phyloP scores from a whole-genome alignment of 2,329 filamentous ascomycete species.

The Cylindrodendrum hubeiense region DNA sequence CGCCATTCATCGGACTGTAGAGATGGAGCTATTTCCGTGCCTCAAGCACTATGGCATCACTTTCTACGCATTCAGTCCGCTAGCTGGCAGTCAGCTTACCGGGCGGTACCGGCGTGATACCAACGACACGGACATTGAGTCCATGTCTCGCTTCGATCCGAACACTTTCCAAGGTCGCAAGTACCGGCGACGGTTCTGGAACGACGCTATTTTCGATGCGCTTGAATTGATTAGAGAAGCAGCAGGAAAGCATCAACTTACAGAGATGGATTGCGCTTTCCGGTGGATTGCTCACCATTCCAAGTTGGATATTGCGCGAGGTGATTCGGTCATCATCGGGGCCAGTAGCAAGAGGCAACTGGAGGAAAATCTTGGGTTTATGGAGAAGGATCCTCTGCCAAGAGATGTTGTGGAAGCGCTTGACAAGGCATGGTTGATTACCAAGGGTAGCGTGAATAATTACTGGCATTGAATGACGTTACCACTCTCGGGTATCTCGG shows the following conservation, averaged over 20 bases:
- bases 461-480: conserved; percentile 48
- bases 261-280: conserved; percentile 75
- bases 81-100: conserved; percentile 77
- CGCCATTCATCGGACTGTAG: conserved; percentile 63
- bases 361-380: conserved; percentile 60
- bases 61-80: conserved; percentile 78
- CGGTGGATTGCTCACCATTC: conserved; percentile 78
- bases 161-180: conserved; percentile 2
- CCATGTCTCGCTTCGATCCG: conserved; percentile 38
- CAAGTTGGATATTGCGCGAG: conserved; percentile 56
- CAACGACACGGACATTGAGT: conserved; percentile 43
- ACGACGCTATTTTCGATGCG: conserved; percentile 67
- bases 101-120: conserved; percentile 61
- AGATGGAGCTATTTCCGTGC: conserved; percentile 74
- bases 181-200: conserved; percentile 66
- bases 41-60: conserved; percentile 77
- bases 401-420: conserved; percentile 73
- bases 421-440: conserved; percentile 26
- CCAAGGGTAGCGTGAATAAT: conserved; percentile 1
- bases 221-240: conserved; percentile 73
- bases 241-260: conserved; percentile 72
- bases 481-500: not conserved
- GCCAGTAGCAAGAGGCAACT: conserved; percentile 63
- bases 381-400: conserved; percentile 75
- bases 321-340: conserved; percentile 65